These are phyloP conservation scores for Alliaria petiolata DNA, from an alignment of 345 rosid genomes.

Conservation along the genomic window DNA sequence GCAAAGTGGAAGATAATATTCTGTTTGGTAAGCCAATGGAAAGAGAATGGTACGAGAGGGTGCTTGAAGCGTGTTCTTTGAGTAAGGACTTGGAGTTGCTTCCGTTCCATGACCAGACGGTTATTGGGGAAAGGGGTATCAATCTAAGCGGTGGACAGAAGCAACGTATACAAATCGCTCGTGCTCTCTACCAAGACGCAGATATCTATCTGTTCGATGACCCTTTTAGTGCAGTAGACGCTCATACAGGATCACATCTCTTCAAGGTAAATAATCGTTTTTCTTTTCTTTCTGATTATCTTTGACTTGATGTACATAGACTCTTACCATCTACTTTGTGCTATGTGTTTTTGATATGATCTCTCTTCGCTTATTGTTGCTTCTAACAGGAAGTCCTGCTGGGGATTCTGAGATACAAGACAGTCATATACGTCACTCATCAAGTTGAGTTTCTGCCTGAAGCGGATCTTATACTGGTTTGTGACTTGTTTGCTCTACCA, in stretches of 20 bases:
- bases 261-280: constrained; percentile 41
- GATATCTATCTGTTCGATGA: constrained; percentile 77
- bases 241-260: constrained; percentile 63
- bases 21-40: constrained; percentile 55
- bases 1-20: constrained; percentile 57
- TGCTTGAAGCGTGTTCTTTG: constrained; percentile 55
- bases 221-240: constrained; percentile 84
- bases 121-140: constrained; percentile 76
- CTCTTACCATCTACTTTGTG: neutral
- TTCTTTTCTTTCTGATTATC: neutral
- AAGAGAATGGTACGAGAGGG: constrained; percentile 40
- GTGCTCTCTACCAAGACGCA: constrained; percentile 61
- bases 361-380: neutral
- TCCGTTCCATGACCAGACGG: constrained; percentile 52
- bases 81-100: constrained; percentile 54
- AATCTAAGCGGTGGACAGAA: constrained; percentile 89
- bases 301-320: neutral
- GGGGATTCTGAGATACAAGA: constrained; percentile 44
- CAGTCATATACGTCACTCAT: constrained; percentile 64
- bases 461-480: constrained; percentile 65
- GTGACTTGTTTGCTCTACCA: constrained; percentile 1
- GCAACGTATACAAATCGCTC: constrained; percentile 75
- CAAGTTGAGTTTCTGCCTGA: constrained; percentile 61
- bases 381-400: constrained; percentile 53
- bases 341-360: neutral